Percentiles rank a stretch among this genome's conserved stretches.
phyloP scores from a whole-genome alignment of 208 protist genomes.

The Leptomonas pyrrhocoris region DNA sequence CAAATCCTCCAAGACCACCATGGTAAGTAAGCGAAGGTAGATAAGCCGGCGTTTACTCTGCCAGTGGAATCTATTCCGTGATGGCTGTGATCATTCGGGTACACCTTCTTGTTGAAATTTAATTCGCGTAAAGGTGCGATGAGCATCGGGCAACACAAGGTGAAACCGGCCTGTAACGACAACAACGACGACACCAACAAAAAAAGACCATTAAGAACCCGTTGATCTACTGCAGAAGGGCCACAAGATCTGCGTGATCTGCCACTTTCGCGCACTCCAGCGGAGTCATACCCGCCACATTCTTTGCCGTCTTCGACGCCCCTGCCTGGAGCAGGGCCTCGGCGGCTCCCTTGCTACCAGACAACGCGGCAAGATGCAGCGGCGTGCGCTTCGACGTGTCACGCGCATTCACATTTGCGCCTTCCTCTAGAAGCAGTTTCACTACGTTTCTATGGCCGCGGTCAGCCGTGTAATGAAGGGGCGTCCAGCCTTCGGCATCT shows the following conservation, averaged over 20 bases:
- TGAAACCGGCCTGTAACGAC: too few species aligned
- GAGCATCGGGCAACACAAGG: too few species aligned
- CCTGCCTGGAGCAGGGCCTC: constrained; percentile 51
- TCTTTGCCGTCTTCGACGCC: constrained; percentile 54
- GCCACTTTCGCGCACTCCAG: constrained; percentile 55
- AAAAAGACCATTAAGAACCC: constrained; percentile 4
- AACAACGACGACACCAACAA: constrained; percentile 12
- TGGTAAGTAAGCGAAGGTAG: too few species aligned
- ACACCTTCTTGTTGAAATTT: too few species aligned
- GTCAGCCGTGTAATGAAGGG: constrained; percentile 86
- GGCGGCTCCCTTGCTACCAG: constrained; percentile 41
- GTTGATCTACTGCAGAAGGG: constrained; percentile 26
- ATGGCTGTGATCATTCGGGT: too few species aligned
- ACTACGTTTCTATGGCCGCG: constrained; percentile 56
- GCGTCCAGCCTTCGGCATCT: constrained; percentile 83
- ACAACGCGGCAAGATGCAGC: constrained; percentile 76
- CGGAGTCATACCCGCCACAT: constrained; percentile 65
- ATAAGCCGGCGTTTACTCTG: too few species aligned
- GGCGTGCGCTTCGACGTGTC: constrained; percentile 72
- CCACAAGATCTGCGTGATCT: constrained; percentile 36
- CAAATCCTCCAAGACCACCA: too few species aligned
- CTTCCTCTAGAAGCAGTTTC: constrained; percentile 57
- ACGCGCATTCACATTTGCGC: constrained; percentile 70
- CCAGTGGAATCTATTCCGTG: too few species aligned
- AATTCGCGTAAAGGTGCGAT: too few species aligned